phyloP scores from a whole-genome alignment of 257 asterid species.

The Perilla frutescens region DNA sequence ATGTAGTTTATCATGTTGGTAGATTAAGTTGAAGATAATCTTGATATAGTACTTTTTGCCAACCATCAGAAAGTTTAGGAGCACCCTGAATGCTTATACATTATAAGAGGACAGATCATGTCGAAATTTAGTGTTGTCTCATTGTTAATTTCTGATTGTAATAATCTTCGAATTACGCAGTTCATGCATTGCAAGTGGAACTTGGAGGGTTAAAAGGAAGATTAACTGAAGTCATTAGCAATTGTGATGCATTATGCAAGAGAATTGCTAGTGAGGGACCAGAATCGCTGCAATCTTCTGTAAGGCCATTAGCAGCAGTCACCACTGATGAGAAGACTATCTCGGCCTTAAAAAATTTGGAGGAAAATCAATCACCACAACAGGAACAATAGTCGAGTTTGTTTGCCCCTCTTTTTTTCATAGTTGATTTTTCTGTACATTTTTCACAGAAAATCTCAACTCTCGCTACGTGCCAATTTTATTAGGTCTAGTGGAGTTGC shows the following conservation, averaged over 20 bases:
- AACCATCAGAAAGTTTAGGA: neutral
- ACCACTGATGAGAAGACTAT: constrained; percentile 41
- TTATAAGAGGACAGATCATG: neutral
- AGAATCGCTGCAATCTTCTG: constrained; percentile 71
- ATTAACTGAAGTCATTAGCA: constrained; percentile 86
- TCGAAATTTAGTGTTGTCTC: neutral
- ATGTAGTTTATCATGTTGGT: neutral
- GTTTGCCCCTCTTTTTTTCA: neutral
- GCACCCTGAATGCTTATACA: constrained; percentile 8
- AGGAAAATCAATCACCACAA: constrained; percentile 34
- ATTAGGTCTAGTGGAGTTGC: neutral
- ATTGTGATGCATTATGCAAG: constrained; percentile 91
- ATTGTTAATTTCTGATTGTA: constrained; percentile 12
- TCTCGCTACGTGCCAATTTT: neutral
- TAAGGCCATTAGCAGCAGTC: constrained; percentile 59
- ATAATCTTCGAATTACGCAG: constrained; percentile 51
- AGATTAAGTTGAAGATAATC: constrained; percentile 13
- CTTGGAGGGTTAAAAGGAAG: constrained; percentile 95
- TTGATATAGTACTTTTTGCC: neutral
- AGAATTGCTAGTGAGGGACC: constrained; percentile 84
- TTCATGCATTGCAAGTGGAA: constrained; percentile 86
- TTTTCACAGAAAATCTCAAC: neutral
- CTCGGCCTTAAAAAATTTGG: constrained; percentile 20
- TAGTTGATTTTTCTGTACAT: constrained; percentile 18
- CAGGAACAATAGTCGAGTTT: constrained; percentile 24